Evolutionary conservation across 352 stramenopile genomes (phyloP).

Genomic region (Phytophthora ramorum): DNA sequence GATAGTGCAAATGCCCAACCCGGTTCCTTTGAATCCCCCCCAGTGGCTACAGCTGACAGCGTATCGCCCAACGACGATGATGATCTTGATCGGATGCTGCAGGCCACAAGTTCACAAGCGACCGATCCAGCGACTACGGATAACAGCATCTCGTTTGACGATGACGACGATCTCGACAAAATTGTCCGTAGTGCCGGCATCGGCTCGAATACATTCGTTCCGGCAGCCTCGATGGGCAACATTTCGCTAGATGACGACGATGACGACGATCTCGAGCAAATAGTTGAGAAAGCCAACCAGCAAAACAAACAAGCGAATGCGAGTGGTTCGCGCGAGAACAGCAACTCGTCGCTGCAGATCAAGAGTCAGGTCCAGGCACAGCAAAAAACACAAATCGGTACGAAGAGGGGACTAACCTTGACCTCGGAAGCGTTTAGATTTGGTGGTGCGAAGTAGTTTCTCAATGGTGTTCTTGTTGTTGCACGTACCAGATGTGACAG

Average conservation of each 20-base stretch:
- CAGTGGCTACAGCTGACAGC: neutral
- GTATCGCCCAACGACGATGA: slow-evolving; percentile 23
- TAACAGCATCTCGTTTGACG: slow-evolving; percentile 23
- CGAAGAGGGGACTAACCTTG: neutral
- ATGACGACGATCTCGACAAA: slow-evolving; percentile 33
- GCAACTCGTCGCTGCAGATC: slow-evolving; percentile 63
- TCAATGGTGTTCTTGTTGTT: slow-evolving; percentile 9
- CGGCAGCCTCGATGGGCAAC: slow-evolving; percentile 2
- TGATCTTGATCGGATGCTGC: slow-evolving; percentile 23
- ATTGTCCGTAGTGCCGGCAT: slow-evolving; percentile 20
- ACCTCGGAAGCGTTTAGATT: neutral
- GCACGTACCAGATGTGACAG: slow-evolving; percentile 39
- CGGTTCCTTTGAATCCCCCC: neutral
- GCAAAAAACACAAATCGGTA: slow-evolving; percentile 39
- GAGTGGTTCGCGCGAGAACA: slow-evolving; percentile 58
- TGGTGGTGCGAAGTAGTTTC: neutral
- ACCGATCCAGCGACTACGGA: neutral
- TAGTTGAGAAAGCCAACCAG: slow-evolving; percentile 62
- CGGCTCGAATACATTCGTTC: slow-evolving; percentile 6
- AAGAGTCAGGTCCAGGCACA: slow-evolving; percentile 60
- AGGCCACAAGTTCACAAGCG: slow-evolving; percentile 2
- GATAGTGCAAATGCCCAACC: neutral
- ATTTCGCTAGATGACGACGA: slow-evolving; percentile 52
- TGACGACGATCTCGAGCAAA: slow-evolving; percentile 65
- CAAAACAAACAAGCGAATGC: slow-evolving; percentile 51